Conservation (phyloP, 176 grass and related monocot genomes). For the Microstegium vimineum region DNA sequence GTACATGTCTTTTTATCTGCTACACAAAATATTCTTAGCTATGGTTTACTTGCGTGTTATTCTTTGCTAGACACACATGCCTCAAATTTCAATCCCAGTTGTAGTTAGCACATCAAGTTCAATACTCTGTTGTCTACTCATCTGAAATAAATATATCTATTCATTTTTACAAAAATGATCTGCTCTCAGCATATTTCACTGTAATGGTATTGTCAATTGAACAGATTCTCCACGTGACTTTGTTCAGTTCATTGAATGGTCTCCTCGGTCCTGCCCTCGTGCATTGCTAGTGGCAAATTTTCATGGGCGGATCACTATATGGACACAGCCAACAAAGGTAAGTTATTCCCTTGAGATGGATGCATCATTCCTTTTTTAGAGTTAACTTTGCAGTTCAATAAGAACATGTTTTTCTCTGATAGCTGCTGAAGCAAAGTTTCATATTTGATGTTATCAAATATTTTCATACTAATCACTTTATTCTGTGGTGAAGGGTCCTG, state of each 20-base stretch:
- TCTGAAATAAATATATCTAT: background rate
- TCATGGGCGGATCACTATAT: constrained; percentile 94
- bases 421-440: background rate
- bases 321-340: constrained; percentile 93
- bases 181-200: constrained; percentile 15
- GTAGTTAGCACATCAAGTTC: background rate
- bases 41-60: background rate
- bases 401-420: background rate
- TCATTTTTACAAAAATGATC: background rate
- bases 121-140: background rate
- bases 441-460: background rate
- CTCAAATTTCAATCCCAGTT: background rate
- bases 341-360: constrained; percentile 15
- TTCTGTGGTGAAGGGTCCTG: constrained; percentile 59
- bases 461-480: background rate
- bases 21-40: constrained; percentile 22
- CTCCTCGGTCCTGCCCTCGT: constrained; percentile 81
- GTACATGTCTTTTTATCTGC: constrained; percentile 44
- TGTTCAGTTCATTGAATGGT: constrained; percentile 99
- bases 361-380: background rate
- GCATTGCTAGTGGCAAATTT: constrained; percentile 96
- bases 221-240: constrained; percentile 99
- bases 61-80: background rate
- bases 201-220: constrained; percentile 36
- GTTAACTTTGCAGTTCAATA: background rate